Evolutionary conservation across 2,329 filamentous ascomycete genomes (phyloP), one percentile per base, ranked within the genome.

Genomic region (Scedosporium boydii): DNA sequence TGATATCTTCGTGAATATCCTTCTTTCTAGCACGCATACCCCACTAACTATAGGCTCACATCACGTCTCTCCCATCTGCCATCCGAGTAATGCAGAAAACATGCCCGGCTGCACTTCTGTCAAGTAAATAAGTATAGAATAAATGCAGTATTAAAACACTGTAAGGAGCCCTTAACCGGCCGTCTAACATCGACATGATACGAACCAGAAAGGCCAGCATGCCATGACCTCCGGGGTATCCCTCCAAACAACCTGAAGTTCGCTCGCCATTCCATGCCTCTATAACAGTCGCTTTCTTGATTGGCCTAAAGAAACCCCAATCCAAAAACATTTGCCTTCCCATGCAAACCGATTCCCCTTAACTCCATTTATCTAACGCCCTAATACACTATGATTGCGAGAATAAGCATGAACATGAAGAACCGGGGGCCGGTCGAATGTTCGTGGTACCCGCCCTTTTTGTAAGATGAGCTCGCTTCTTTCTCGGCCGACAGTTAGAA

Each of bases 231-330:
- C 14, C 21, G 58, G 41, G 41, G 38, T 59, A 59, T 46, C 21
- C 21, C 41, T 26, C 21, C 44, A 26, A n/a, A 23, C 44, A 26
- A n/a, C 23, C 26, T 38, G 9, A 29, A 38, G 23, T 34, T 34
- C 18, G 26, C 34, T 21, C 42, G 34, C 23, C 58, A 51, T 34
- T 55, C 51, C 44, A 60, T 60, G 59, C 59, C 26, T 60, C 59
- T 60, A 60, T 60, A 51, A 65, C 67, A 67, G 64, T 65, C 68
- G 66, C 34, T 44, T 21, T 18, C 6, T 23, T 67, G 66, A 67
- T 65, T 68, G 68, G 67, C 48, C 26, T 57, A 48, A 46, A 21
- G n/a, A 23, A 6, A 12, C 51, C 27, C 66, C 67, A 67, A 41
- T 12, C 46, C 57, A 59, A 14, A 69, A 67, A 61, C 53, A 18